Base-by-base conservation (phyloP, 345 rosid genomes). In the Pugionium dolabratum region DNA sequence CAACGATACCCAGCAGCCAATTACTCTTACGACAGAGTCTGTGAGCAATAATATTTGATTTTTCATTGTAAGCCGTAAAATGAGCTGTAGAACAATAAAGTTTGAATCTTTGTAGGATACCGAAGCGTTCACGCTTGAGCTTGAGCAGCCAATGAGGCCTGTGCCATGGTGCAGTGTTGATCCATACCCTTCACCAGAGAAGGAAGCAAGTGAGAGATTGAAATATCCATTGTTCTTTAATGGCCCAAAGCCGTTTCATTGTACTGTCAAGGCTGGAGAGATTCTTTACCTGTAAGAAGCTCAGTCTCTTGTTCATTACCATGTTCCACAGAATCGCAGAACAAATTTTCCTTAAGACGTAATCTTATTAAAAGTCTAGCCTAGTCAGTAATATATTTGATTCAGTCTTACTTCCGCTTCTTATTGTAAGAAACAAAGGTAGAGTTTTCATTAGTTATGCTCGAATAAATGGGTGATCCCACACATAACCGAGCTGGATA, bases 161-260 rank as follows among this genome's bases (percentile, higher is more conserved):
- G 93, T 86, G 45, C 98, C 95, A 0, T 92, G 98, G 98, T 77
- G 83, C 67, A 84, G 96, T 74, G 90, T 87, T 45, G 72, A 92
- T 77, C 98, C 95, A 35, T 82, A 77, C 55, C 91, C 96, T 42
- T 67, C 84, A 31, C 73, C 63, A 2, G 85, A 78, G 72, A 73
- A 54, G 2, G 62, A 72, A 65, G 79, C 76, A 50, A 67, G 51
- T 8, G 93, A 80, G 70, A 83, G 69, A 64, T 65, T 72, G 30
- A 82, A 84, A 31, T 92, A 79, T 67, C 95, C 96, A 0, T 58
- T 83, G 71, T 92, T 80, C 75, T 92, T 87, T 60, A 69, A 83
- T 52, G 96, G 95, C 34, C 95, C 98, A 0, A 74, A 86, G 79
- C 93, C 95, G 0, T 84, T 87, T 60, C 75, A 78, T 62, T 80